Evolutionary conservation across 2,329 filamentous ascomycete genomes (phyloP).

Genomic region (Stagonosporopsis rhizophila): DNA sequence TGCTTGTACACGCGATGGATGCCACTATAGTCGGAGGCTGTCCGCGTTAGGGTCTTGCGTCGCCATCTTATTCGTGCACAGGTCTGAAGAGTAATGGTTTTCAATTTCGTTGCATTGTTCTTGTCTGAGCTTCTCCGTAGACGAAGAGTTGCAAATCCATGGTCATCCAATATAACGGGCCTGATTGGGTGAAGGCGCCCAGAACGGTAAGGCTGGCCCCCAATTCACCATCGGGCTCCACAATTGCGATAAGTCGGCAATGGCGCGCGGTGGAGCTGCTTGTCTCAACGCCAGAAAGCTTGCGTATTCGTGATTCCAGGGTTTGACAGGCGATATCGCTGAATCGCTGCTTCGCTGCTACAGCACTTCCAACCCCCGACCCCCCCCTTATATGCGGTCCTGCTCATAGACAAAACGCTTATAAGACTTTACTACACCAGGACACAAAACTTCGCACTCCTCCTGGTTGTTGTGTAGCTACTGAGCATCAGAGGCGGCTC

Average conservation of each 20-base stretch:
- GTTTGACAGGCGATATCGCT: background rate
- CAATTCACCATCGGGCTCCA: slow-evolving; percentile 15
- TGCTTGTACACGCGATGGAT: slow-evolving; percentile 6
- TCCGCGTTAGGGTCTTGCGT: background rate
- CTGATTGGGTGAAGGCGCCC: slow-evolving; percentile 4
- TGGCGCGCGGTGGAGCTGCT: background rate
- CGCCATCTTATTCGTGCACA: background rate
- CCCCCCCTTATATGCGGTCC: background rate
- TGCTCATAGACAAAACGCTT: background rate
- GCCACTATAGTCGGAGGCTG: background rate
- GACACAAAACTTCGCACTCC: background rate
- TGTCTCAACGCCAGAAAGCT: slow-evolving; percentile 8
- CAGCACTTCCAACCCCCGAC: too few relatives aligned
- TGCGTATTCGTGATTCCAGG: background rate
- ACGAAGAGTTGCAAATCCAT: background rate
- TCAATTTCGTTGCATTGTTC: background rate
- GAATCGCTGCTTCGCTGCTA: too few relatives aligned
- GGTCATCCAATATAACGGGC: background rate
- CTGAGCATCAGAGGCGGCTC: too few relatives aligned
- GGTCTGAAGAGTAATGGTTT: background rate
- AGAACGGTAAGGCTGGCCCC: slow-evolving; percentile 8
- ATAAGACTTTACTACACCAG: background rate
- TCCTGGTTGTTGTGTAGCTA: background rate
- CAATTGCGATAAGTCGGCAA: slow-evolving; percentile 18
- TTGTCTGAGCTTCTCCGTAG: background rate